phyloP scores from a whole-genome alignment of 139 green algal species.

The Diplosphaera chodatii region DNA sequence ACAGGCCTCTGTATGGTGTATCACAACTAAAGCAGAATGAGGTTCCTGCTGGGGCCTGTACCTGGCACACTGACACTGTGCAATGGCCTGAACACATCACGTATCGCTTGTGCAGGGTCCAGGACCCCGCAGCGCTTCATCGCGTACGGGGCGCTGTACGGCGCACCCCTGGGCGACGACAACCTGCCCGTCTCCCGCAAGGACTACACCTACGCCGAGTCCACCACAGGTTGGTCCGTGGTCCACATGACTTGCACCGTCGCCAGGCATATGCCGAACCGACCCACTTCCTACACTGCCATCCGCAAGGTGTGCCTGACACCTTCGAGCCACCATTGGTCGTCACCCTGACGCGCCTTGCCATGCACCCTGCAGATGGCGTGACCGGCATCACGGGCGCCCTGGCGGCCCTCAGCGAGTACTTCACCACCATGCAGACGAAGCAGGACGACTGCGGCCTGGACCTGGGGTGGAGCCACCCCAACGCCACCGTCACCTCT shows the following conservation, averaged over 20 bases:
- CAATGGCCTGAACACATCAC: too few species aligned
- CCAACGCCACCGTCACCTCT: neutral
- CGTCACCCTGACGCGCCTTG: too few species aligned
- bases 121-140: conserved; percentile 7
- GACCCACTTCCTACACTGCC: too few species aligned
- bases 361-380: conserved; percentile 5
- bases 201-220: conserved; percentile 22
- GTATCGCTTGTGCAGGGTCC: neutral
- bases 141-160: conserved; percentile 22
- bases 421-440: conserved; percentile 2
- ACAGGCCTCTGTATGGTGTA: too few species aligned
- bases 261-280: too few species aligned
- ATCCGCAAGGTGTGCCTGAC: too few species aligned
- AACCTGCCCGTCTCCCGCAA: conserved; percentile 8
- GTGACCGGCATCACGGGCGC: conserved; percentile 11
- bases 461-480: neutral
- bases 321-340: too few species aligned
- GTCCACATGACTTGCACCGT: too few species aligned
- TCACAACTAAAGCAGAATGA: too few species aligned
- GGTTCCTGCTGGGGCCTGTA: too few species aligned
- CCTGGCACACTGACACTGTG: too few species aligned
- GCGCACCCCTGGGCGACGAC: conserved; percentile 20
- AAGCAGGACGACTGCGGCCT: neutral
- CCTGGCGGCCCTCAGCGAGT: conserved; percentile 4
- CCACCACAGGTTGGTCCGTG: neutral